Base-by-base conservation (phyloP, 2,329 filamentous ascomycete species). In the Fusarium concolor region DNA sequence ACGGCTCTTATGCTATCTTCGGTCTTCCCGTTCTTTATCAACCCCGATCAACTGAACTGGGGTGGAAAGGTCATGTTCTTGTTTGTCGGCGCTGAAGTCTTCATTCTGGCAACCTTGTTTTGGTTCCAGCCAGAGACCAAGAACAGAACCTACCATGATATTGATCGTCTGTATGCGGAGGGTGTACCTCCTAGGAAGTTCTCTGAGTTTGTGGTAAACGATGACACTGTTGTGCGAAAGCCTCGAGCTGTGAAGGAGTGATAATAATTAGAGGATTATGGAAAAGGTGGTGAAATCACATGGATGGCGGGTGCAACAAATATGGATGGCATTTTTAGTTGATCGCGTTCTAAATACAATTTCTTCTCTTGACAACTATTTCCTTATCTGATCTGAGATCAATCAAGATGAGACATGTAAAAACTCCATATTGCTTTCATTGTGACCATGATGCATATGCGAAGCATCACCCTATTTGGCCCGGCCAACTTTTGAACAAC, bases 91-190 rank as follows among this genome's bases (percentile, higher is more conserved):
- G 76, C 77, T 1, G 77, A 79, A 65, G 53, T 77, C 2, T 70
- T 79, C 26, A 77, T 79, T 20, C 71, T 79, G 8, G 63, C 53
- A 2, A 60, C 46, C 1, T 60, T 79, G 4, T 79, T 74, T 29
- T 77, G 76, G 66, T 73, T 78, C 57, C 78, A 79, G 61, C 77
- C 78, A 6, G 77, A 79, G 73, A 79, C 77, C 1, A 79, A 79
- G 75, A 79, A 79, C 68, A 71, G 77, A 22, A 78, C 75, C 2
- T 76, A 78, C 15, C 67, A 74, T 10, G 77, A 79, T 6, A 77
- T 79, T 20, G 77, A 79, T 20, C 65, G 62, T 22, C 31, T 76
- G 41, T 76, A 76, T 46, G 67, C 71, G 1, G 49, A 72, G 18
- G 60, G 65, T 10, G 59, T 75, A 6, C 72, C 71, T 9, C 61